Base-by-base conservation (phyloP, 345 rosid genomes). In the Citrus reticulata region DNA sequence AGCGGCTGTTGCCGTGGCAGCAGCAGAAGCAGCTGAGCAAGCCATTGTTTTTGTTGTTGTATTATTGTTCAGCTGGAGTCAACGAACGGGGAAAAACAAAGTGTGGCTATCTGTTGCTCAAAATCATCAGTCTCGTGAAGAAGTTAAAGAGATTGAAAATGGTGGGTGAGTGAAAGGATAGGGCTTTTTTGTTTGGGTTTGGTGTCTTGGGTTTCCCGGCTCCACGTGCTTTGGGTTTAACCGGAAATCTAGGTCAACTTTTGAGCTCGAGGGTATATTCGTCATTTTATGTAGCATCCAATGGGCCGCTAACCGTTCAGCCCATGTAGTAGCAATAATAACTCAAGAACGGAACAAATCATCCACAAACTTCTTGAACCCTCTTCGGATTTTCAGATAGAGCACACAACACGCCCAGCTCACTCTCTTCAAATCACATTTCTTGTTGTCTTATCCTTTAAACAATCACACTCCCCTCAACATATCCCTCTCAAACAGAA, bases 1-100 rank as follows among this genome's bases (percentile, higher is more conserved):
- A 78, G 90, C 69, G 32, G 95, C 64, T n/a, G 70, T 35, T 32
- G 46, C 35, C 4, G 34, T 27, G n/a, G 77, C 61, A 72, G 90
- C 67, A 27, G 95, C 72, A 20, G 97, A 81, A 73, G 92, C 80
- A 77, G 95, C 90, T 25, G 94, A 68, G 90, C 91, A 88, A 62
- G 98, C 95, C 98, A 92, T 93, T 66, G 29, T 57, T 54, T 13
- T 17, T 54, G 58, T 17, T 5, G 58, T 5, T 54, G 22, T 54
- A 4, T 6, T 17, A 0, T 16, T 54, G 3, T 1, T 46, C 5
- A 46, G 22, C 1, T 7, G 20, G 58, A 54, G 58, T 17, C 58
- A 17, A 54, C 58, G 22, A 54, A 54, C 22, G 58, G 19, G 5
- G 58, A 0, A 54, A 54, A 54, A 17, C 20, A 54, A 54, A 16